A percentile compares a stretch with the other conserved stretches of the same genome.
phyloP scores from a whole-genome alignment of 306 rosid species.

The Boehmeria nivea region DNA sequence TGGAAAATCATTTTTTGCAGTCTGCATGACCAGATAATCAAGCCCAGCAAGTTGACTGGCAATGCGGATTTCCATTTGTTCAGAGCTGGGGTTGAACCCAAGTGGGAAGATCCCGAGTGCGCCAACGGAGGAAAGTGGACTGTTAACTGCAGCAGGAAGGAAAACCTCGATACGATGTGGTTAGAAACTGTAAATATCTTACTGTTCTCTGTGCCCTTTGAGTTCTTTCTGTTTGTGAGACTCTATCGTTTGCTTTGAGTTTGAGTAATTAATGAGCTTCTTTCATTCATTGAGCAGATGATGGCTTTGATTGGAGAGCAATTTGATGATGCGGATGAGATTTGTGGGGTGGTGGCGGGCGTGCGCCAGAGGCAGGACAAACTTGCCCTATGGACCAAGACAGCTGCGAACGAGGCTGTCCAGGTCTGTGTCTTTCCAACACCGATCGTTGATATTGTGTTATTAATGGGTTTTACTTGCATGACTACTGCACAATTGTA shows the following conservation, averaged over 20 bases:
- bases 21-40: constrained; percentile 73
- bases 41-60: constrained; percentile 69
- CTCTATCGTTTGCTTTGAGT: not conserved
- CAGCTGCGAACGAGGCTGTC: constrained; percentile 87
- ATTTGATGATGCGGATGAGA: constrained; percentile 82
- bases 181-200: constrained; percentile 72
- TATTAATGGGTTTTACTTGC: too few relatives aligned
- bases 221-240: not conserved
- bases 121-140: constrained; percentile 97
- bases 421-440: constrained; percentile 56
- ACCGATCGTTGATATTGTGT: not conserved
- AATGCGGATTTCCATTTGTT: constrained; percentile 81
- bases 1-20: constrained; percentile 27
- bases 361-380: constrained; percentile 94
- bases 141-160: constrained; percentile 45
- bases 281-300: constrained; percentile 37
- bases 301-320: constrained; percentile 97
- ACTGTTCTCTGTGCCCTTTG: not conserved
- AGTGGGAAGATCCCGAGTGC: constrained; percentile 99
- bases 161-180: constrained; percentile 79
- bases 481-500: too few relatives aligned
- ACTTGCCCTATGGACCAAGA: constrained; percentile 87
- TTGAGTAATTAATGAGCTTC: constrained; percentile 1
- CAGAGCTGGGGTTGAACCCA: constrained; percentile 84
- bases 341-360: constrained; percentile 92